Conservation (phyloP, 352 stramenopile genomes). For the Globisporangium perplexum region DNA sequence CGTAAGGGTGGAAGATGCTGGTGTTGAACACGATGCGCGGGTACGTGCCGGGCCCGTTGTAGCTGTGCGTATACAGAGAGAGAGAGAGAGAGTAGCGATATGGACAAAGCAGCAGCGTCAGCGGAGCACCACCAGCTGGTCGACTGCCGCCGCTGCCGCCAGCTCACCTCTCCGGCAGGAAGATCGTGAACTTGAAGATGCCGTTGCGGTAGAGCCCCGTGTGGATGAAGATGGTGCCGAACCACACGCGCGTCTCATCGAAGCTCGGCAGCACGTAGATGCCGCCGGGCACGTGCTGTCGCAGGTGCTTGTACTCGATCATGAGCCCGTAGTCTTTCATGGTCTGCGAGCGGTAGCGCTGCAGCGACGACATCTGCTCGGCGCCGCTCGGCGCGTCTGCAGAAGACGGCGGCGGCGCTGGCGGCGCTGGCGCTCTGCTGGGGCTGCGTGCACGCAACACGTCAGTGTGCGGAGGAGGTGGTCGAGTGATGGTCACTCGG, state of each 20-base stretch:
- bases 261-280: slow-evolving; percentile 95
- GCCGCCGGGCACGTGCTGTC: slow-evolving; percentile 90
- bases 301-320: slow-evolving; percentile 97
- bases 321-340: slow-evolving; percentile 95
- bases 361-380: slow-evolving; percentile 74
- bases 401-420: slow-evolving; percentile 1
- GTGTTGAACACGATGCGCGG: slow-evolving; percentile 92
- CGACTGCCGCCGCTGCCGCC: too few relatives aligned
- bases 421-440: neutral
- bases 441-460: neutral
- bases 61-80: slow-evolving; percentile 32
- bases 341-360: slow-evolving; percentile 80
- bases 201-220: slow-evolving; percentile 93
- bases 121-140: neutral
- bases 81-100: neutral
- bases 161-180: slow-evolving; percentile 59
- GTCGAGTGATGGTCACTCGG: neutral
- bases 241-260: slow-evolving; percentile 90
- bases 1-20: slow-evolving; percentile 92
- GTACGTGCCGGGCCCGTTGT: slow-evolving; percentile 92
- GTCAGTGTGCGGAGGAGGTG: neutral
- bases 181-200: slow-evolving; percentile 96
- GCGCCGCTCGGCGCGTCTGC: slow-evolving; percentile 17
- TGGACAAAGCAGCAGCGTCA: neutral
- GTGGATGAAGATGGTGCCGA: slow-evolving; percentile 95